These are phyloP conservation scores for Fomitopsis betulina DNA, from an alignment of 1,284 basidiomycete genomes.

Conservation along the genomic window DNA sequence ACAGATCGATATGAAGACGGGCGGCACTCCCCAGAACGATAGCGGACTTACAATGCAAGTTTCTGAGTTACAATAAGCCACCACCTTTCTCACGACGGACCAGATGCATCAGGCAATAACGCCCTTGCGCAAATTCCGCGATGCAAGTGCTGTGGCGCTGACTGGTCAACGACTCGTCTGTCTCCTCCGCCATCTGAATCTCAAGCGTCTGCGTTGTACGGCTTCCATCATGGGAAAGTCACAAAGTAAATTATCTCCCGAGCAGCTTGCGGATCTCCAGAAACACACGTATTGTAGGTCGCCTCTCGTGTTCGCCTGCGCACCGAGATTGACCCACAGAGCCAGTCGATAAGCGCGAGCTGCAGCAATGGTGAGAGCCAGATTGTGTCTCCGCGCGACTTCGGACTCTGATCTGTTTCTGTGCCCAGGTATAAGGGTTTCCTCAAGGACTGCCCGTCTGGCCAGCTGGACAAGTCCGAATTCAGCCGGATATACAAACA, in stretches of 20 bases:
- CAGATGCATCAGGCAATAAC: no score
- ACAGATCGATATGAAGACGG: no score
- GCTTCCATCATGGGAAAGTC: constrained; percentile 81
- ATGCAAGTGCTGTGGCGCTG: neutral
- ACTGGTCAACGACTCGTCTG: neutral
- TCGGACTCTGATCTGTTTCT: constrained; percentile 8
- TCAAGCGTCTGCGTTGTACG: neutral
- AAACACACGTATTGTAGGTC: constrained; percentile 96
- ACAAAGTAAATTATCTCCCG: constrained; percentile 93
- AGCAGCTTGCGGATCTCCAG: constrained; percentile 94
- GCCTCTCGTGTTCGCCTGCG: constrained; percentile 8
- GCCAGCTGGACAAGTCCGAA: constrained; percentile 93
- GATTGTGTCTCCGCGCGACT: constrained; percentile 10
- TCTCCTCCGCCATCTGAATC: constrained; percentile 4
- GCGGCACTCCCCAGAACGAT: no score
- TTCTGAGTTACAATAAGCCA: no score
- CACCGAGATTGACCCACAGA: constrained; percentile 16
- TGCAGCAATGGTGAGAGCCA: constrained; percentile 86
- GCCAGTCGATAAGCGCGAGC: constrained; percentile 98
- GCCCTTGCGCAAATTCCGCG: no score
- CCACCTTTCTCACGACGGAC: no score
- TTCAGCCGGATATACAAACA: constrained; percentile 99
- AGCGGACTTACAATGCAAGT: no score
- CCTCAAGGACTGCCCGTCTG: constrained; percentile 97
- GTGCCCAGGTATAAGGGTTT: constrained; percentile 92